phyloP scores from a whole-genome alignment of 1,284 basidiomycete species.

The Vanrija sp. region DNA sequence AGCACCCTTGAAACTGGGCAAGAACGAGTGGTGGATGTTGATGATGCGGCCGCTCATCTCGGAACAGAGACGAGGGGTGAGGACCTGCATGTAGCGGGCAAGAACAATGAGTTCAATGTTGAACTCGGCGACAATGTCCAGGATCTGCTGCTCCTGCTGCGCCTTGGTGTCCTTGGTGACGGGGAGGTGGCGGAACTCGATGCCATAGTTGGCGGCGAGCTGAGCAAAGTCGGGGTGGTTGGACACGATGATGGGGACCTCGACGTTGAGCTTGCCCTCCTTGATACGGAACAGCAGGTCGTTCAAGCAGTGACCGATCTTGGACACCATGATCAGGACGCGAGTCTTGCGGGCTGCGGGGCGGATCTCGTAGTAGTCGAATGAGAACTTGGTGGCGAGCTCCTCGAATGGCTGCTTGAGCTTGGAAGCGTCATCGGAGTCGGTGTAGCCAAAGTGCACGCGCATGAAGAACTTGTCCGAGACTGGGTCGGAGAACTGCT shows the following conservation, averaged over 20 bases:
- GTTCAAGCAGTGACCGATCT: neutral
- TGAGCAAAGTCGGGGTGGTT: neutral
- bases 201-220: neutral
- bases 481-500: neutral
- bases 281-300: neutral
- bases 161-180: neutral
- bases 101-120: too few species aligned
- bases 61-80: too few species aligned
- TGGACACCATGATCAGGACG: neutral
- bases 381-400: neutral
- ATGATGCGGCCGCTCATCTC: too few species aligned
- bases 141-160: neutral
- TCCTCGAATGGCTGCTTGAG: neutral
- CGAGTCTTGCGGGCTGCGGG: neutral
- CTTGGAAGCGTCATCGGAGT: neutral
- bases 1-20: neutral
- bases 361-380: neutral
- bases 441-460: neutral
- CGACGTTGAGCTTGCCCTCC: neutral
- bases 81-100: too few species aligned
- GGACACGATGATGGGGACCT: neutral
- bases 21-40: too few species aligned
- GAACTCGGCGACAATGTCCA: neutral
- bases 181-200: neutral
- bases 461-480: neutral